Evolutionary conservation across 2,329 filamentous ascomycete genomes (phyloP).

Genomic region (Ophiostoma sp.): DNA sequence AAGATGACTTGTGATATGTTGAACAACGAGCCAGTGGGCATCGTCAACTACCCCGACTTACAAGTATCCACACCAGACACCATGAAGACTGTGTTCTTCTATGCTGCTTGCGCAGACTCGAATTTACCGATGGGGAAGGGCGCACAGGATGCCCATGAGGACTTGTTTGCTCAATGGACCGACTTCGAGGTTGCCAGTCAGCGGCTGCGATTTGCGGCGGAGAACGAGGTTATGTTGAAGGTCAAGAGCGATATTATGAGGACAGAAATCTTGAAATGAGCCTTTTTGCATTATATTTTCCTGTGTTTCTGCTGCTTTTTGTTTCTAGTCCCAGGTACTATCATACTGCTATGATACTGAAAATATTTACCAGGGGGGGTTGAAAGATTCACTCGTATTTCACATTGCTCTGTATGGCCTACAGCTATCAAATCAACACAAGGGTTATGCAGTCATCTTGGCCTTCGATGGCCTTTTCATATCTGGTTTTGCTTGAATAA

Average conservation of each 20-base stretch:
- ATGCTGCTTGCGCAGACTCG: constrained; percentile 32
- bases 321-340: not conserved
- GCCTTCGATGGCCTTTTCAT: not conserved
- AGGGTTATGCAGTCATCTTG: not conserved
- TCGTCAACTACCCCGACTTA: constrained; percentile 37
- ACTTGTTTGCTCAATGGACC: constrained; percentile 26
- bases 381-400: not conserved
- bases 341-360: not conserved
- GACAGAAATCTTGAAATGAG: constrained; percentile 7
- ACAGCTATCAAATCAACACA: not conserved
- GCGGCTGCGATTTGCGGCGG: constrained; percentile 24
- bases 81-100: constrained; percentile 41
- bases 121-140: constrained; percentile 22
- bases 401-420: not conserved
- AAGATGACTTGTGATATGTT: constrained; percentile 32
- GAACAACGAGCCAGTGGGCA: constrained; percentile 37
- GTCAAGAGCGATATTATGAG: constrained; percentile 23
- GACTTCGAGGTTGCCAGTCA: constrained; percentile 17
- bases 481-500: not conserved
- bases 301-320: constrained; percentile 4
- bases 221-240: constrained; percentile 24
- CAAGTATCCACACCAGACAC: constrained; percentile 33
- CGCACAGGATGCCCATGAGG: constrained; percentile 27
- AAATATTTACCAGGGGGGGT: not conserved
- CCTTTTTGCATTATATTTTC: constrained; percentile 4